Evolutionary conservation across 495 filamentous ascomycete genomes (phyloP).

Genomic region (Neurospora intermedia): DNA sequence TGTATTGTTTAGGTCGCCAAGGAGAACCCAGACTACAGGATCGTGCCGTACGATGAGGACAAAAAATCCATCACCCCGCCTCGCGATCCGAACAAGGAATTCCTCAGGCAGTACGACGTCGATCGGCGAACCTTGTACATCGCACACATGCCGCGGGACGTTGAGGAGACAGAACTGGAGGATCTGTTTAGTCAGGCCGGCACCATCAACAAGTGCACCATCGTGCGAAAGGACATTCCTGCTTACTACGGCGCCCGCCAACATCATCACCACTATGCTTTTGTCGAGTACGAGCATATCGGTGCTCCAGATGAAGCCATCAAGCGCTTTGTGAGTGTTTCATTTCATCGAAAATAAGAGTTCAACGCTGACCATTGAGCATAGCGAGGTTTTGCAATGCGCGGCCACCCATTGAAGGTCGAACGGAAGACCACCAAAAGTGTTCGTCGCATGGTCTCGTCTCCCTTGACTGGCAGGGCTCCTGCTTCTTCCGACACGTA

Average conservation of each 20-base stretch:
- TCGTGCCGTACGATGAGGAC: slow-evolving; percentile 27
- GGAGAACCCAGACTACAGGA: slow-evolving; percentile 14
- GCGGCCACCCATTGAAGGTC: slow-evolving; percentile 5
- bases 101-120: slow-evolving; percentile 30
- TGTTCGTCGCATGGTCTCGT: background rate
- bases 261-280: slow-evolving; percentile 37
- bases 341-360: background rate
- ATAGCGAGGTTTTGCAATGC: background rate
- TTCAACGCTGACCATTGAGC: slow-evolving; percentile 2
- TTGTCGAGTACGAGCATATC: slow-evolving; percentile 36
- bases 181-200: slow-evolving; percentile 32
- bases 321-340: slow-evolving; percentile 7
- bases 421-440: slow-evolving; percentile 10
- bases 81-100: slow-evolving; percentile 19
- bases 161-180: slow-evolving; percentile 26
- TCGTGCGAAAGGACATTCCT: slow-evolving; percentile 22
- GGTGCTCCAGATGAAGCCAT: slow-evolving; percentile 32
- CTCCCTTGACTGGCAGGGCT: background rate
- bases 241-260: slow-evolving; percentile 7
- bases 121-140: slow-evolving; percentile 44
- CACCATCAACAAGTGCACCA: slow-evolving; percentile 26
- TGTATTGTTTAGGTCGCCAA: slow-evolving; percentile 15
- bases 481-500: background rate
- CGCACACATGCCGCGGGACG: slow-evolving; percentile 33
- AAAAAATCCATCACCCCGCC: slow-evolving; percentile 12